Percentiles rank a stretch among this genome's conserved stretches.
phyloP scores from a whole-genome alignment of 164 flowering plant species.

The Umbilicus rupestris region DNA sequence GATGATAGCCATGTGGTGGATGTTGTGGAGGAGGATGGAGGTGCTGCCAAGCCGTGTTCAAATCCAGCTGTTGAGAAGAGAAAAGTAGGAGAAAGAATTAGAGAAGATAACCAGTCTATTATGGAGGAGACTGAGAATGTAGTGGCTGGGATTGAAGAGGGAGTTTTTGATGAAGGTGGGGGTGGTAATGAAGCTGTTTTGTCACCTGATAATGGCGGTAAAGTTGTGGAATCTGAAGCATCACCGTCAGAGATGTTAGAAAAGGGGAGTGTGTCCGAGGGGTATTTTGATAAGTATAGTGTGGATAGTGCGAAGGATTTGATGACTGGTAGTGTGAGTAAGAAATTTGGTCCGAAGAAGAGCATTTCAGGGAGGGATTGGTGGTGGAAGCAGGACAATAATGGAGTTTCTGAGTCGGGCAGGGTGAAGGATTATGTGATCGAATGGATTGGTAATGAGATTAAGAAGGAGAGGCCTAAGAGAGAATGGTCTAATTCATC shows the following conservation, averaged over 20 bases:
- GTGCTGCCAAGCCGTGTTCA: not conserved
- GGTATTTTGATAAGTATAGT: constrained; percentile 52
- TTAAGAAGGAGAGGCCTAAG: constrained; percentile 75
- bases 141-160: constrained; percentile 33
- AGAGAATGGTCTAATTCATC: constrained; percentile 45
- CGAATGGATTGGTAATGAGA: constrained; percentile 97
- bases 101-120: constrained; percentile 49
- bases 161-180: not conserved
- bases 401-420: constrained; percentile 45
- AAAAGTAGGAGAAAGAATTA: constrained; percentile 10
- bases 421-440: constrained; percentile 87
- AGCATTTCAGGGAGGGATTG: constrained; percentile 53
- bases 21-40: constrained; percentile 16
- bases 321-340: constrained; percentile 8
- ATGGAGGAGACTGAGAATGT: constrained; percentile 74
- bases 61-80: not conserved
- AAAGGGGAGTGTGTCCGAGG: constrained; percentile 47
- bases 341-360: constrained; percentile 24
- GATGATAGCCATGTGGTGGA: constrained; percentile 18
- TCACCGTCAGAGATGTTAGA: constrained; percentile 51
- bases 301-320: constrained; percentile 53
- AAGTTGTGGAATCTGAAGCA: constrained; percentile 28
- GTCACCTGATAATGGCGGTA: constrained; percentile 37
- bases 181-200: constrained; percentile 21
- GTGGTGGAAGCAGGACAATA: constrained; percentile 82